These are phyloP conservation scores for Corylus heterophylla DNA, from an alignment of 306 rosid genomes.

Conservation along the genomic window DNA sequence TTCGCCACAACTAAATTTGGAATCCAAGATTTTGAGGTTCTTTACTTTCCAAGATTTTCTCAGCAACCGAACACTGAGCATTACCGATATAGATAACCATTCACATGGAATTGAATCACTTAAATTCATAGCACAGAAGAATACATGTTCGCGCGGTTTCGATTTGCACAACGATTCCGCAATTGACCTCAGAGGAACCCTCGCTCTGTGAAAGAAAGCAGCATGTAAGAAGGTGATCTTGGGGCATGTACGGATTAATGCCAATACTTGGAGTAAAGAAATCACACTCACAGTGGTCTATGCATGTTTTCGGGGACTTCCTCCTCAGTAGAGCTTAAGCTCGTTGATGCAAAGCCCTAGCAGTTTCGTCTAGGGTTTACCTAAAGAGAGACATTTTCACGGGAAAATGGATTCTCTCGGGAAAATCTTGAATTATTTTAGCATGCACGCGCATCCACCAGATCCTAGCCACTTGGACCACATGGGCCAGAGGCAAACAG, in stretches of 20 bases:
- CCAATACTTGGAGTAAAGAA: too few species aligned
- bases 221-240: not conserved
- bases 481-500: too few species aligned
- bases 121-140: constrained; percentile 5
- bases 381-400: not conserved
- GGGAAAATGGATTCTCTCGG: not conserved
- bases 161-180: constrained; percentile 33
- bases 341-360: not conserved
- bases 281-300: constrained; percentile 29
- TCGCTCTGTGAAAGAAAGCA: constrained; percentile 32
- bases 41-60: not conserved
- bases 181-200: constrained; percentile 36
- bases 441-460: too few species aligned
- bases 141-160: constrained; percentile 38
- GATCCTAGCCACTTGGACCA: too few species aligned
- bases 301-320: constrained; percentile 13
- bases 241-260: not conserved
- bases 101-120: not conserved
- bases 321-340: constrained; percentile 7
- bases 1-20: not conserved
- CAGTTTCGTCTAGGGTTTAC: not conserved
- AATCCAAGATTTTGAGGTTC: not conserved
- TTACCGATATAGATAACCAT: not conserved
- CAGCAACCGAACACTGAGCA: not conserved
- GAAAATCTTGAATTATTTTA: not conserved